phyloP scores from a whole-genome alignment of 2,329 filamentous ascomycete genomes.

The Pestalotiopsis sp. region DNA sequence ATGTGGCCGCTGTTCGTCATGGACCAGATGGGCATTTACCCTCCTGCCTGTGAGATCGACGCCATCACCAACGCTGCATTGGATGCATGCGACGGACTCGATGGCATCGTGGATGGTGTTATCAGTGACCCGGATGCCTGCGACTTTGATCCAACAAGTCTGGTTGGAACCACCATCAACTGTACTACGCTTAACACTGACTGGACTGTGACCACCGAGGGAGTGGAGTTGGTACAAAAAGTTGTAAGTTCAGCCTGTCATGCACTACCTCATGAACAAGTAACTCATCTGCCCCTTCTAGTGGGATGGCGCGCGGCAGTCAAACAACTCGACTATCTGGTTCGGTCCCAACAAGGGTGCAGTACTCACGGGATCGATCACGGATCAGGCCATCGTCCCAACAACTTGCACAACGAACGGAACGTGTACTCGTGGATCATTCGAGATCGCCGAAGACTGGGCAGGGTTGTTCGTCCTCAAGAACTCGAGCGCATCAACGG shows the following conservation, averaged over 20 bases:
- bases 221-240: background rate
- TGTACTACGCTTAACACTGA: background rate
- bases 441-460: background rate
- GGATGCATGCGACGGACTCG: background rate
- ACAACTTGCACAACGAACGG: background rate
- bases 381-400: background rate
- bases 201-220: background rate
- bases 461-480: background rate
- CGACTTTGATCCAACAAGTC: background rate
- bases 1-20: constrained; percentile 8
- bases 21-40: background rate
- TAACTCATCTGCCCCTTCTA: background rate
- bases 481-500: background rate
- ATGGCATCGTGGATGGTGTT: background rate
- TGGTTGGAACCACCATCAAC: constrained; percentile 1
- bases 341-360: background rate
- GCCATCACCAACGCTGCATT: background rate
- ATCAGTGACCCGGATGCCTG: background rate
- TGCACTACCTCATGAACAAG: background rate
- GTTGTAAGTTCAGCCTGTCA: background rate
- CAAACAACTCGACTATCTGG: background rate
- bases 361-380: background rate
- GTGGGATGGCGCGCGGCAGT: background rate
- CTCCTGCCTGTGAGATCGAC: background rate
- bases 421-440: background rate